phyloP scores from a whole-genome alignment of 805 yeast genomes.

The Crinitomyces ghanaensis region DNA sequence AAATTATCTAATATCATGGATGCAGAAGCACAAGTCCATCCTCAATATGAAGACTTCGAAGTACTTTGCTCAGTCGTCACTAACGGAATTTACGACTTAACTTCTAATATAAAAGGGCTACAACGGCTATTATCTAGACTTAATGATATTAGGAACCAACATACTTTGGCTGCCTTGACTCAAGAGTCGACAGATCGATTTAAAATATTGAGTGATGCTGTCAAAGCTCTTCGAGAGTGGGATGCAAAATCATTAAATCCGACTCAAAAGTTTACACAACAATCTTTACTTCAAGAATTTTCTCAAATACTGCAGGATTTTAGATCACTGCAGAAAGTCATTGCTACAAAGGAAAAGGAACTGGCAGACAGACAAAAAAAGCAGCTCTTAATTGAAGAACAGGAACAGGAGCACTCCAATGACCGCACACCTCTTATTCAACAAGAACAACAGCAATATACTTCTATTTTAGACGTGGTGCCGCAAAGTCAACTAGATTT shows the following conservation, averaged over 20 bases:
- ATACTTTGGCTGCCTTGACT: slow-evolving; percentile 9
- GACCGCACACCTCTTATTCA: slow-evolving; percentile 19
- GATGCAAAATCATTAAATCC: slow-evolving; percentile 10
- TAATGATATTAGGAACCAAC: slow-evolving; percentile 6
- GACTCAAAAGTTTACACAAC: slow-evolving; percentile 31
- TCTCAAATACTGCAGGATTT: slow-evolving; percentile 38
- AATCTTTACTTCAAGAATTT: slow-evolving; percentile 47
- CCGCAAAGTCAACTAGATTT: slow-evolving; percentile 21
- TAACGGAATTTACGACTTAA: slow-evolving; percentile 10
- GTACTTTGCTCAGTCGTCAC: slow-evolving; percentile 10
- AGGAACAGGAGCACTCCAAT: slow-evolving; percentile 2
- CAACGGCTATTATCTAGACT: slow-evolving; percentile 7
- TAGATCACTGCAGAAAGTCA: slow-evolving; percentile 33
- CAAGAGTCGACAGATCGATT: slow-evolving; percentile 13
- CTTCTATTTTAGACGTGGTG: slow-evolving; percentile 33
- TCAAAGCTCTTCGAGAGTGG: slow-evolving; percentile 12
- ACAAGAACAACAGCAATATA: slow-evolving; percentile 8
- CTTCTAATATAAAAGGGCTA: slow-evolving; percentile 9
- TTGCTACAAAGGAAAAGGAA: slow-evolving; percentile 34
- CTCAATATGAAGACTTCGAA: slow-evolving; percentile 12
- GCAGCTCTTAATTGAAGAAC: slow-evolving; percentile 1
- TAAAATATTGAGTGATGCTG: slow-evolving; percentile 10
- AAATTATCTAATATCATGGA: no score
- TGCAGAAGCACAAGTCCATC: no score
- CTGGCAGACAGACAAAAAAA: slow-evolving; percentile 4